Percentiles rank a stretch among this genome's conserved stretches.
Evolutionary conservation across 2,329 filamentous ascomycete genomes (phyloP).

Genomic region (Cladophialophora carrionii): DNA sequence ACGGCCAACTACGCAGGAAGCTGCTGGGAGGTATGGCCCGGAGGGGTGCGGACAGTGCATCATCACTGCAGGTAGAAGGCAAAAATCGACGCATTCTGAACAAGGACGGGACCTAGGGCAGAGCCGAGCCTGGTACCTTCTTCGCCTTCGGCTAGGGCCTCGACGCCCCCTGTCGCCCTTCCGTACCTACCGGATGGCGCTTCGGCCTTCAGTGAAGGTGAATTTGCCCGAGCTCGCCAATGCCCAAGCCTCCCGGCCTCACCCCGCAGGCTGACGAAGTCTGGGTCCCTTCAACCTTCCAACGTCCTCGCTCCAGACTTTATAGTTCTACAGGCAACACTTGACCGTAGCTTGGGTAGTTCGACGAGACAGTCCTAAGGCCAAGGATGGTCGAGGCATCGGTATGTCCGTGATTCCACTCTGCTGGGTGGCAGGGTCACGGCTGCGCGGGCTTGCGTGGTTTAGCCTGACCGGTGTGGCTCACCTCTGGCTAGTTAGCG

Average conservation of each 20-base stretch:
- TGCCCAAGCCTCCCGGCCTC: too few relatives aligned
- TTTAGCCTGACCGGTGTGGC: slow-evolving; percentile 15
- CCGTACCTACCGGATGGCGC: not conserved
- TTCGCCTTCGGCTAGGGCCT: slow-evolving; percentile 10
- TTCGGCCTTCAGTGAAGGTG: not conserved
- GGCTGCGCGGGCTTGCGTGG: slow-evolving; percentile 6
- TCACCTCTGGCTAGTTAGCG: not conserved
- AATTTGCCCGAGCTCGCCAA: not conserved
- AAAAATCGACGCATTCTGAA: slow-evolving; percentile 6
- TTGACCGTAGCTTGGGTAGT: not conserved
- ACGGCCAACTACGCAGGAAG: not conserved
- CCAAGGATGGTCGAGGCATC: not conserved
- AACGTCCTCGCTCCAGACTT: not conserved
- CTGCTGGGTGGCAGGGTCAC: not conserved
- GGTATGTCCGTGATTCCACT: not conserved
- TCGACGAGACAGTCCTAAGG: not conserved
- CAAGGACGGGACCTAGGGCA: slow-evolving; percentile 19
- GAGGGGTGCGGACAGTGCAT: not conserved
- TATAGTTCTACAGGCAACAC: not conserved
- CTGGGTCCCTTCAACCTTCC: not conserved
- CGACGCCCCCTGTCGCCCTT: not conserved
- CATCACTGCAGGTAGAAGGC: not conserved
- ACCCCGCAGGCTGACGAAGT: not conserved
- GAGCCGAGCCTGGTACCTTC: slow-evolving; percentile 18
- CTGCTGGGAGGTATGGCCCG: not conserved